A percentile compares a stretch with the other conserved stretches of the same genome.
phyloP scores from a whole-genome alignment of 208 protist genomes.

The Endotrypanum monterogeii region DNA sequence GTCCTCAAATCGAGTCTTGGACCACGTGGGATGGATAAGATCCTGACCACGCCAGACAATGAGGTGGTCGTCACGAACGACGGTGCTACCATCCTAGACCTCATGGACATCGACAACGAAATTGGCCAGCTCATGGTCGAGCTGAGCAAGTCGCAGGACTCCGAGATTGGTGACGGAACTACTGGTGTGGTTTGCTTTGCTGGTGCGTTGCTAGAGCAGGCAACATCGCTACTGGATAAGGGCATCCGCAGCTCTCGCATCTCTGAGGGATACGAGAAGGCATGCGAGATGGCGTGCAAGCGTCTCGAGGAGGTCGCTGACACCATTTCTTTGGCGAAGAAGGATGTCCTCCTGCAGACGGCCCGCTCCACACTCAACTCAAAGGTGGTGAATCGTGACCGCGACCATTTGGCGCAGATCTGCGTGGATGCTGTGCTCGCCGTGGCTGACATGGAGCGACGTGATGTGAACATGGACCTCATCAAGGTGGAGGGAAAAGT shows the following conservation, averaged over 20 bases:
- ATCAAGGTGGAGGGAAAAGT: slow-evolving; percentile 99
- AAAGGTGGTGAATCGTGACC: slow-evolving; percentile 98
- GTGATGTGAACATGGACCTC: slow-evolving; percentile 99
- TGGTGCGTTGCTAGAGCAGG: slow-evolving; percentile 98
- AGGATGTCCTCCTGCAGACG: slow-evolving; percentile 95
- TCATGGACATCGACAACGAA: slow-evolving; percentile 99
- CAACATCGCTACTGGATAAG: slow-evolving; percentile 95
- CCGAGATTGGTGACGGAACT: slow-evolving; percentile 99
- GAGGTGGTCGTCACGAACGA: slow-evolving; percentile 99
- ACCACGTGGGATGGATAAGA: slow-evolving; percentile 98
- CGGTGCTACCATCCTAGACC: slow-evolving; percentile 98
- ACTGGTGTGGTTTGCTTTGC: slow-evolving; percentile 99
- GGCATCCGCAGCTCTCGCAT: slow-evolving; percentile 99
- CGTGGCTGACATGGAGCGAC: slow-evolving; percentile 98
- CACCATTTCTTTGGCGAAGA: slow-evolving; percentile 69
- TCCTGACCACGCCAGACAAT: slow-evolving; percentile 98
- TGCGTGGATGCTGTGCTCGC: slow-evolving; percentile 98
- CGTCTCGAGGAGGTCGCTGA: slow-evolving; percentile 94
- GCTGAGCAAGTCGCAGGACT: slow-evolving; percentile 99
- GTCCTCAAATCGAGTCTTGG: slow-evolving; percentile 98
- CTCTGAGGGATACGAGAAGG: slow-evolving; percentile 98
- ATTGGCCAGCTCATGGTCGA: slow-evolving; percentile 99
- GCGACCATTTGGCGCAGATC: slow-evolving; percentile 98
- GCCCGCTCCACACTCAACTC: slow-evolving; percentile 99
- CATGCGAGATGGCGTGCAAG: slow-evolving; percentile 94